These are phyloP conservation scores for Spirogloea muscicola DNA, from an alignment of 139 green algal genomes.

Conservation along the genomic window DNA sequence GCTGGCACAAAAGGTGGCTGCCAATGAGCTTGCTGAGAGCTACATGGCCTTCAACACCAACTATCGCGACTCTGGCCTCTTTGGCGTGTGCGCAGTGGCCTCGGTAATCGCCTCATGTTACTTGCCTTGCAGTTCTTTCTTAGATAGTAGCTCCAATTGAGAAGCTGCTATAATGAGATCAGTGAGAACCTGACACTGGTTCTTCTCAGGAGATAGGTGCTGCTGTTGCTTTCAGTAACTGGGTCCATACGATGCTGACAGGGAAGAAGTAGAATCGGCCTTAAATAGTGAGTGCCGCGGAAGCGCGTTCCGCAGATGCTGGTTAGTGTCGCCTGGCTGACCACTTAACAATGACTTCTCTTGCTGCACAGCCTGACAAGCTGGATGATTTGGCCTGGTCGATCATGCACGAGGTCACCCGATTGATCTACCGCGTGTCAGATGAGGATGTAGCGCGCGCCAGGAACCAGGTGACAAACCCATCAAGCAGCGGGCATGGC, in stretches of 20 bases:
- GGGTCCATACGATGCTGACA: too few species aligned
- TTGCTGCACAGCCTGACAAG: constrained; percentile 16
- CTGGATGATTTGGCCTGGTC: constrained; percentile 52
- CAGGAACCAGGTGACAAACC: constrained; percentile 77
- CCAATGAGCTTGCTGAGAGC: constrained; percentile 77
- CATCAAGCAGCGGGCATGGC: too few species aligned
- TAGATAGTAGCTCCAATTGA: too few species aligned
- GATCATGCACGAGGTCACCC: constrained; percentile 69
- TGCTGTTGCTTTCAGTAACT: too few species aligned
- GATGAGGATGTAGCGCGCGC: constrained; percentile 84
- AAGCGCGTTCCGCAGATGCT: not conserved
- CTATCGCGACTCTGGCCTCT: constrained; percentile 96
- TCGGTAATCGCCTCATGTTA: too few species aligned
- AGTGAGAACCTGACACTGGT: too few species aligned
- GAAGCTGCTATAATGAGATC: too few species aligned
- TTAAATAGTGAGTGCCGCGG: not conserved
- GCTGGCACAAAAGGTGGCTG: constrained; percentile 78
- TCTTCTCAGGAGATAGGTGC: too few species aligned
- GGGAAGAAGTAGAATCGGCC: not conserved
- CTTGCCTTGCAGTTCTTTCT: too few species aligned
- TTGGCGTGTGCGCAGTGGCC: constrained; percentile 87
- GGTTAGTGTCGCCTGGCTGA: not conserved
- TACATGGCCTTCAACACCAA: constrained; percentile 95
- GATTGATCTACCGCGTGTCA: constrained; percentile 80
- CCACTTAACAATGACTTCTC: not conserved